A percentile compares a stretch with the other conserved stretches of the same genome.
phyloP scores from a whole-genome alignment of 805 yeast genomes.

The Metschnikowia colocasiae region DNA sequence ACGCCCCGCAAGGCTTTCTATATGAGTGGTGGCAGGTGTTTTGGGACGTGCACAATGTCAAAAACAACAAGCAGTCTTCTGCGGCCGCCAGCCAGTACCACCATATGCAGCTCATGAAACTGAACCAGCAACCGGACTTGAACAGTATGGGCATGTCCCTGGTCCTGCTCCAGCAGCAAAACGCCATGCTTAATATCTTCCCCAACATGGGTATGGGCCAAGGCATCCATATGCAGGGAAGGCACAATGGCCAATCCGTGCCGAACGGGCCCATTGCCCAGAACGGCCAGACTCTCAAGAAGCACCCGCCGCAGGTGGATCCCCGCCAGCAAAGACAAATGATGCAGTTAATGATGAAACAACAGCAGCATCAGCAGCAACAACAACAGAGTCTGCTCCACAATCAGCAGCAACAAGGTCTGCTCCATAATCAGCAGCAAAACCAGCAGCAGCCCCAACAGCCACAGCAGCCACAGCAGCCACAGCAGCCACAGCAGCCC shows the following conservation, averaged over 20 bases:
- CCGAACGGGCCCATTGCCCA: slow-evolving; percentile 3
- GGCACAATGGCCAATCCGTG: slow-evolving; percentile 2
- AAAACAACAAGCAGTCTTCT: slow-evolving; percentile 35
- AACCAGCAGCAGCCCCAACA: slow-evolving; percentile 21
- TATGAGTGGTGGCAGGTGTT: slow-evolving; percentile 96
- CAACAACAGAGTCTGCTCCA: slow-evolving; percentile 25
- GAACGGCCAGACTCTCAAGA: not conserved
- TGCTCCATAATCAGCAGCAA: not conserved
- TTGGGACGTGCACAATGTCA: slow-evolving; percentile 89
- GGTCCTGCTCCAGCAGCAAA: slow-evolving; percentile 1
- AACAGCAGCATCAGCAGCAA: slow-evolving; percentile 19
- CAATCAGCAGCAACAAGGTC: slow-evolving; percentile 6
- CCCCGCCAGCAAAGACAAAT: slow-evolving; percentile 21
- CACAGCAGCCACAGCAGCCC: slow-evolving; percentile 23
- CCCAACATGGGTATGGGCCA: slow-evolving; percentile 22
- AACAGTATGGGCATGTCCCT: slow-evolving; percentile 31
- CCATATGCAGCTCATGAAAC: slow-evolving; percentile 57
- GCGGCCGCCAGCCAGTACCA: slow-evolving; percentile 65
- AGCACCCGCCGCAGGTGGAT: slow-evolving; percentile 8
- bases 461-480: slow-evolving; percentile 23
- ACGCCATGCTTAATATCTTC: slow-evolving; percentile 2
- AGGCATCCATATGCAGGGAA: slow-evolving; percentile 1
- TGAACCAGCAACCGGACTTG: slow-evolving; percentile 50
- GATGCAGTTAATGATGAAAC: slow-evolving; percentile 26
- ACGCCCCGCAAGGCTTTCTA: slow-evolving; percentile 82